Evolutionary conservation across 2,329 filamentous ascomycete genomes (phyloP), one percentile per base, ranked within the genome.

Genomic region (Chrysosporium queenslandicum): DNA sequence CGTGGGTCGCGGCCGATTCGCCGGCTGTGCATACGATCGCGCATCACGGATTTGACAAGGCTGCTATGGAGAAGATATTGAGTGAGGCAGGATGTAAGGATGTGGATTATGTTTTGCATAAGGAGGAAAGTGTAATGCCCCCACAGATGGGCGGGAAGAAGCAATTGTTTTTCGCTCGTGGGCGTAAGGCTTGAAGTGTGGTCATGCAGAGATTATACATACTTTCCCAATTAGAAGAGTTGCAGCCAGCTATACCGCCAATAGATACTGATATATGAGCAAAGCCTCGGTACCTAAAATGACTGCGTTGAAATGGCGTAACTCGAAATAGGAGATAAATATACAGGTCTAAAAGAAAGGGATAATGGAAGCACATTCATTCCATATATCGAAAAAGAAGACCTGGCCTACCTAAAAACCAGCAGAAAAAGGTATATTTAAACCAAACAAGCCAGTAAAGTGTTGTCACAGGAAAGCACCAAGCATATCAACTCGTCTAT

Each of bases 151-250:
- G 52, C 30, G 50, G 45, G 23, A 25, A 16, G 12, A 50, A 47
- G 42, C 53, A 50, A n/a, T 9, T 58, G 30, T 54, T 59, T 45
- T 51, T 56, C 45, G 56, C 50, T 9, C 52, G 37, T 40, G 57
- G 56, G 23, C 56, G 49, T 39, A 58, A 52, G 46, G 25, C 18
- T 30, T 53, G 36, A 37, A 16, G n/a, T n/a, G 12, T 29, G 23
- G 20, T 9, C 40, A 3, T 20, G 8, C 16, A 14, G 11, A 20
- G 36, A 29, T 18, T 11, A 27, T 14, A 41, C 9, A 29, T 29
- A 29, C 4, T 4, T 29, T 4, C 9, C 27, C 9, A 29, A 9
- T 29, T 5, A 29, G 27, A 29, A 9, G 5, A 29, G 27, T 9
- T 9, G 27, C 27, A 29, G 27, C 27, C 27, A 29, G 4, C 27